These are phyloP conservation scores for Cerrena zonata DNA, from an alignment of 1,284 basidiomycete species.

Conservation along the genomic window DNA sequence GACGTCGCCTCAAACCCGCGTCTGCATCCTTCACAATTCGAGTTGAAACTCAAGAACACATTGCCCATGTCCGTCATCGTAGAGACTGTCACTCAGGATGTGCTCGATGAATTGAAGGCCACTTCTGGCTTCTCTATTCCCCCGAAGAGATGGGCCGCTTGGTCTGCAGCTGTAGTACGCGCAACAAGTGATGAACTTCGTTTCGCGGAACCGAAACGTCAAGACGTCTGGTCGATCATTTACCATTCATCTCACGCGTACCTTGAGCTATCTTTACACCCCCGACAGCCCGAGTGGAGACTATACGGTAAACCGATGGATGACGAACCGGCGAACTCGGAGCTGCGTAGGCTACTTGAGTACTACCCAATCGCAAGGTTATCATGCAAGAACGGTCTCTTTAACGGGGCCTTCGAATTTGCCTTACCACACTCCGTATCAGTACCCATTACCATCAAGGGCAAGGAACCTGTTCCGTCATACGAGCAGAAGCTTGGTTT, in stretches of 20 bases:
- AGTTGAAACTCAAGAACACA: constrained; percentile 68
- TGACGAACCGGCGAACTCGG: constrained; percentile 72
- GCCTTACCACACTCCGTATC: constrained; percentile 63
- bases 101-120: constrained; percentile 51
- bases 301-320: constrained; percentile 69
- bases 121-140: constrained; percentile 40
- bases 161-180: constrained; percentile 65
- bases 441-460: constrained; percentile 59
- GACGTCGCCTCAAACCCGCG: constrained; percentile 47
- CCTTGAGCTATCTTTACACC: constrained; percentile 75
- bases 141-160: constrained; percentile 55
- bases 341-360: constrained; percentile 70
- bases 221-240: constrained; percentile 79
- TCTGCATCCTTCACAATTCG: constrained; percentile 67
- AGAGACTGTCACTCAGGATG: constrained; percentile 43
- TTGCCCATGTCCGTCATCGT: constrained; percentile 84
- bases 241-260: constrained; percentile 71
- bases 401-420: constrained; percentile 78
- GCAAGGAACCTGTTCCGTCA: constrained; percentile 69
- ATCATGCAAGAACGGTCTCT: constrained; percentile 49
- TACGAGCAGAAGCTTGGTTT: constrained; percentile 87
- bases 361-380: constrained; percentile 74
- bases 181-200: constrained; percentile 65
- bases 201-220: constrained; percentile 82
- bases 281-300: constrained; percentile 80